Base-by-base conservation (phyloP, 257 asterid genomes). In the Solanum clarkiae region DNA sequence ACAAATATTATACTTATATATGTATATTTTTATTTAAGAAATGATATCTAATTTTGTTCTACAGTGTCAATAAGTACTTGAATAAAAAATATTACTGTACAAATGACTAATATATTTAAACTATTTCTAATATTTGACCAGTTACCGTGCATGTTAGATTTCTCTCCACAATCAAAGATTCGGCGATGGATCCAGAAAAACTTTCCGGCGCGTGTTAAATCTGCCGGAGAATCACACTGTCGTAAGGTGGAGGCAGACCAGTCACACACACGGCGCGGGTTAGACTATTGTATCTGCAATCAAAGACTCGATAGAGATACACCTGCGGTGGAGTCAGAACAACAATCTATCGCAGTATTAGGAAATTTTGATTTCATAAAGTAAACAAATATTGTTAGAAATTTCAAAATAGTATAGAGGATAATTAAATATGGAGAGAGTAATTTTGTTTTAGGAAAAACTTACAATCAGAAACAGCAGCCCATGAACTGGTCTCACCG, bases 121-220 rank as follows among this genome's bases (percentile, higher is more conserved):
- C 40, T 36, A 36, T 2, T 36, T 29, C 29, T 36, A 36, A 36
- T 3, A 36, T 36, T 36, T 36, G 40, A 36, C 40, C n/a, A 66
- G 80, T 54, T 72, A 4, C 84, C 2, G 90, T 84, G 86, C 86
- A 88, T 51, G 26, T 87, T 88, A 87, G 90, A 51, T 51, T 53
- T 62, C 4, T 8, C 45, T 24, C 45, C 24, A 2, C 62, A 77
- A 77, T 74, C 59, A 74, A 47, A 74, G 9, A 74, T 22, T 56
- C 56, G 80, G 2, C 56, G 51, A 51, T 14, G 56, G 11, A n/a
- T 7, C 18, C 72, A 65, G 8, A 17, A 69, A 7, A 66, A 63
- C 32, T 24, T 62, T 16, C 63, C 77, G 10, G 90, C 86, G 84
- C 85, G 81, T 74, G 14, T 83, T 87, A 87, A 88, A 44, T 22